Percentiles rank a stretch among this genome's conserved stretches.
phyloP scores from a whole-genome alignment of 164 flowering plant genomes.

The Nelumbo lutea region DNA sequence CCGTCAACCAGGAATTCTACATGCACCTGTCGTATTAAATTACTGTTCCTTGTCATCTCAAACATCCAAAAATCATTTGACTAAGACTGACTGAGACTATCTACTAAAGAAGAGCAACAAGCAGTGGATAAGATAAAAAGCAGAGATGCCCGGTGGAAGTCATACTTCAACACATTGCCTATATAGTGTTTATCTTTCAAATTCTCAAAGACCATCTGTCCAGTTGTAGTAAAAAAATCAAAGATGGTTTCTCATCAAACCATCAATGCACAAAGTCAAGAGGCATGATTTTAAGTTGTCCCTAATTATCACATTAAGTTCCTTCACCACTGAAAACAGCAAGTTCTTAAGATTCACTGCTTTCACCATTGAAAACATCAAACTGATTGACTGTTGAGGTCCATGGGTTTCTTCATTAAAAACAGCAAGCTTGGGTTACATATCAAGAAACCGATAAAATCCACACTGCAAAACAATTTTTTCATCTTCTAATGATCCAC shows the following conservation, averaged over 20 bases:
- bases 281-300: not conserved
- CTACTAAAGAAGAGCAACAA: not conserved
- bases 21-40: too few species aligned
- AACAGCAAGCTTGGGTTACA: not conserved
- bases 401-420: not conserved
- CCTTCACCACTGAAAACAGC: not conserved
- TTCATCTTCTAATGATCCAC: too few species aligned
- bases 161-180: not conserved
- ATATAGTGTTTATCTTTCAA: not conserved
- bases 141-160: not conserved
- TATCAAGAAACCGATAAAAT: not conserved
- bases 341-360: not conserved
- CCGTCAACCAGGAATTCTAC: too few species aligned
- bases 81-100: not conserved
- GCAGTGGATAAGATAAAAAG: not conserved
- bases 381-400: too few species aligned
- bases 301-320: not conserved
- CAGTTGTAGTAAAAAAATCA: not conserved
- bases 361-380: too few species aligned
- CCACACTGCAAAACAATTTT: not conserved
- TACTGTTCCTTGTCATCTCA: not conserved
- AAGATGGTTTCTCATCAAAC: not conserved
- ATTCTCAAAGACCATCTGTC: not conserved
- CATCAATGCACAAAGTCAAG: not conserved
- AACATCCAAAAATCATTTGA: not conserved